phyloP scores from a whole-genome alignment of 352 stramenopile species.

The Pythium phragmitis region DNA sequence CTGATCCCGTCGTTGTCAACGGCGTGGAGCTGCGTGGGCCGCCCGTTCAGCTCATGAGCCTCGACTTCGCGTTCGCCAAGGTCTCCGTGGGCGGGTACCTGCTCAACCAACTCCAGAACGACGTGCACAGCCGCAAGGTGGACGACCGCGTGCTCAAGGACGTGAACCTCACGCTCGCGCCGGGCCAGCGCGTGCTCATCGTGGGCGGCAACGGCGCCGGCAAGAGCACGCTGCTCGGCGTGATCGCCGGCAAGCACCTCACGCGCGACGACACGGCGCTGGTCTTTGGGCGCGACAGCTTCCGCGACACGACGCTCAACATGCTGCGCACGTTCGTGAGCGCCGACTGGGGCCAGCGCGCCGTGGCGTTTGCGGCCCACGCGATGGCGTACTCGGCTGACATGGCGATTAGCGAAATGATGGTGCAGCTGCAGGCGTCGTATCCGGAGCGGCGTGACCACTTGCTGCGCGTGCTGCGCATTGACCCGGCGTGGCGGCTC shows the following conservation, averaged over 20 bases:
- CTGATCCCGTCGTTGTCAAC: constrained; percentile 16
- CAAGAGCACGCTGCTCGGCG: constrained; percentile 94
- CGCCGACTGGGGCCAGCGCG: constrained; percentile 95
- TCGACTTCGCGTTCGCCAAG: constrained; percentile 79
- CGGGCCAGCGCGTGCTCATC: constrained; percentile 89
- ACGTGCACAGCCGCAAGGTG: constrained; percentile 21
- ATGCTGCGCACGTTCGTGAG: constrained; percentile 93
- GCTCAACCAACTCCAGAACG: constrained; percentile 57
- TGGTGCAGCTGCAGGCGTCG: constrained; percentile 93
- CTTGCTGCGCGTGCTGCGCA: constrained; percentile 93
- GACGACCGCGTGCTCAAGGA: constrained; percentile 85
- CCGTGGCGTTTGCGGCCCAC: constrained; percentile 93
- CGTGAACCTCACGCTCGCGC: constrained; percentile 79
- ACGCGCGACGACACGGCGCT: constrained; percentile 81
- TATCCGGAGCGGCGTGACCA: constrained; percentile 94
- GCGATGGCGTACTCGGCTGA: constrained; percentile 91
- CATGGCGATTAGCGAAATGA: constrained; percentile 97
- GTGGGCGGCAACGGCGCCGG: constrained; percentile 95
- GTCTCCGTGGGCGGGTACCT: constrained; percentile 62
- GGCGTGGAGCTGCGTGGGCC: constrained; percentile 25
- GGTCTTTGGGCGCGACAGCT: constrained; percentile 91
- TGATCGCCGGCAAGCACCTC: constrained; percentile 95
- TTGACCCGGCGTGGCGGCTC: constrained; percentile 92
- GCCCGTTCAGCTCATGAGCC: constrained; percentile 51
- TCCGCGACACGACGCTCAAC: constrained; percentile 95